Evolutionary conservation across 306 rosid species (phyloP).

Genomic region (Senna tora): DNA sequence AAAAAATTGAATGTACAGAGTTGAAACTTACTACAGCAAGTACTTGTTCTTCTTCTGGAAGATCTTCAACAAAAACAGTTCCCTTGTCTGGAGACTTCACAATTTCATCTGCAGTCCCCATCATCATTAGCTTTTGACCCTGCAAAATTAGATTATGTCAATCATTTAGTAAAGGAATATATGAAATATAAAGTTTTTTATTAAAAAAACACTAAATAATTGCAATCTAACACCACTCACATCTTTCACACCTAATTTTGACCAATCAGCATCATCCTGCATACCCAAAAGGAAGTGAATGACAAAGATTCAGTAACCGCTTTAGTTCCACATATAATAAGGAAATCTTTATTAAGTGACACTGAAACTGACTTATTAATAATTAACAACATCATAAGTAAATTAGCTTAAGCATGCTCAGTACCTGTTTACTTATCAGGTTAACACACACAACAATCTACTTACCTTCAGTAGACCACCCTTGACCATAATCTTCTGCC

Average conservation of each 20-base stretch:
- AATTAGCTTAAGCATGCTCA: not conserved
- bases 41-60: conserved; percentile 96
- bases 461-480: conserved; percentile 94
- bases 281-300: conserved; percentile 16
- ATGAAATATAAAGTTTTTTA: not conserved
- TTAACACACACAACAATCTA: conserved; percentile 25
- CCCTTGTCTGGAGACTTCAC: conserved; percentile 93
- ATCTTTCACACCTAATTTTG: conserved; percentile 76
- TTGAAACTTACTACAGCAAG: conserved; percentile 64
- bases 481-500: conserved; percentile 98
- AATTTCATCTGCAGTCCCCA: conserved; percentile 98
- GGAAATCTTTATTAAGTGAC: not conserved
- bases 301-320: conserved; percentile 10
- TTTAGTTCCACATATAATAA: not conserved
- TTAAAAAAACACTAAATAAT: not conserved
- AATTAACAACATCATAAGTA: too few species aligned
- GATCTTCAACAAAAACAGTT: conserved; percentile 91
- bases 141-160: conserved; percentile 42
- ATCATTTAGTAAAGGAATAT: conserved; percentile 16
- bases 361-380: too few species aligned
- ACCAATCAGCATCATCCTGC: conserved; percentile 98
- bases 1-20: conserved; percentile 18
- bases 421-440: not conserved
- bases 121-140: conserved; percentile 99
- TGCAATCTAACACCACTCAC: conserved; percentile 48